Evolutionary conservation across 305 asterid genomes (phyloP).

Genomic region (Solanum hybrid): DNA sequence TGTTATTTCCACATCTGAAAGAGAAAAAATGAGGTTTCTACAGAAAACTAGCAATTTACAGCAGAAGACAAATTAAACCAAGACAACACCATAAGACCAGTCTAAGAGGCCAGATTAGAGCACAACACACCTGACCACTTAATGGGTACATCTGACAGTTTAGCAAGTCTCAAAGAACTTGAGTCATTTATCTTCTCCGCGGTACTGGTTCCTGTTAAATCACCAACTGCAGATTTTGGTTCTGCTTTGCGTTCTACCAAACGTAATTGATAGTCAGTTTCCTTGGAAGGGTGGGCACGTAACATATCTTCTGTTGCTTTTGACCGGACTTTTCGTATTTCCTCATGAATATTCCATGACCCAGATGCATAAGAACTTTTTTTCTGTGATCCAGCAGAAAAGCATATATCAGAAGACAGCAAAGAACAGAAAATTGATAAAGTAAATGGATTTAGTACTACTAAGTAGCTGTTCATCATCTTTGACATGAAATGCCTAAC

Average conservation of each 20-base stretch:
- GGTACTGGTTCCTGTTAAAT: slow-evolving; percentile 12
- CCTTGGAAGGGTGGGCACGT: slow-evolving; percentile 37
- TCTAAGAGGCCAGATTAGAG: slow-evolving; percentile 36
- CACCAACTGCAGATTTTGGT: slow-evolving; percentile 23
- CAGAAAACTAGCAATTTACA: neutral
- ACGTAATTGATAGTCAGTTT: slow-evolving; percentile 30
- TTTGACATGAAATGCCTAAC: neutral
- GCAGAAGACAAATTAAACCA: neutral
- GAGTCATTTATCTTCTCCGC: slow-evolving; percentile 26
- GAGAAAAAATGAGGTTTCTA: slow-evolving; percentile 4
- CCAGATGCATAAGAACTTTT: slow-evolving; percentile 61
- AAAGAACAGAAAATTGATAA: slow-evolving; percentile 2
- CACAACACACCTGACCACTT: slow-evolving; percentile 31
- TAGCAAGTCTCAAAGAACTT: slow-evolving; percentile 17
- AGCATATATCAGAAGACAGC: slow-evolving; percentile 9
- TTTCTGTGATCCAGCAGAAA: slow-evolving; percentile 36
- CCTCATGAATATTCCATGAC: slow-evolving; percentile 82
- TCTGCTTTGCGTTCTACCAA: slow-evolving; percentile 18
- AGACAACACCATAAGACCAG: slow-evolving; percentile 7
- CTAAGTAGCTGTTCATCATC: neutral
- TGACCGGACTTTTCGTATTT: slow-evolving; percentile 65
- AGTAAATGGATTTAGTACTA: neutral
- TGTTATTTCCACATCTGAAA: slow-evolving; percentile 38
- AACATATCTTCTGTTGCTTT: slow-evolving; percentile 77
- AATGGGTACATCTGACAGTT: slow-evolving; percentile 20